Evolutionary conservation across 2,329 filamentous ascomycete genomes (phyloP).

Genomic region (Fusarium sp.): DNA sequence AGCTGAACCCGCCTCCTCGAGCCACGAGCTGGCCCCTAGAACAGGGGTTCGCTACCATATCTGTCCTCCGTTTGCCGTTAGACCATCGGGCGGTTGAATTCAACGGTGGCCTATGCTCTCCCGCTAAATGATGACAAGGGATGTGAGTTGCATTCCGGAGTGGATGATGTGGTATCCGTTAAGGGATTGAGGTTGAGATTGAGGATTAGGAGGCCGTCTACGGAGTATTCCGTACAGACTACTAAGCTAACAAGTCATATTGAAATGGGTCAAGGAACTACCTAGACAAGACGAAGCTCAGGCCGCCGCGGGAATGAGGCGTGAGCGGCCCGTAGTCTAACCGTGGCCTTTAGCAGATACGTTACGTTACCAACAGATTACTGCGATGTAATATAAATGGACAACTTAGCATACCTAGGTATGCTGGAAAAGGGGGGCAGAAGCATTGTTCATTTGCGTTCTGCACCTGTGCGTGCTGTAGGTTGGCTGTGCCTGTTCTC

Average conservation of each 20-base stretch:
- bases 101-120: constrained; percentile 41
- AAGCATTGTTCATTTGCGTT: neutral
- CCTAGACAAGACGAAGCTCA: constrained; percentile 28
- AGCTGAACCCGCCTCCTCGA: constrained; percentile 32
- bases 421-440: constrained; percentile 9
- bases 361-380: neutral
- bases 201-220: constrained; percentile 12
- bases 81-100: constrained; percentile 28
- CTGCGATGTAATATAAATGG: neutral
- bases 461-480: constrained; percentile 3
- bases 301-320: constrained; percentile 21
- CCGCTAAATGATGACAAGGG: constrained; percentile 32
- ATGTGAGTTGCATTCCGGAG: constrained; percentile 29
- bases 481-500: neutral
- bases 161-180: constrained; percentile 11
- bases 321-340: constrained; percentile 19
- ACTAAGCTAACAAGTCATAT: no score
- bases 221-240: no score
- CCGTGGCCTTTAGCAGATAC: neutral
- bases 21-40: constrained; percentile 34
- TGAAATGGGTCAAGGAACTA: constrained; percentile 3
- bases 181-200: constrained; percentile 23
- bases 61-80: constrained; percentile 24
- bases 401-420: neutral
- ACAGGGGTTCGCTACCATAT: constrained; percentile 20